Evolutionary conservation across 768 basidiomycete species (phyloP), one percentile per base, ranked within the genome.

Genomic region (Rhodotorula diobovata): DNA sequence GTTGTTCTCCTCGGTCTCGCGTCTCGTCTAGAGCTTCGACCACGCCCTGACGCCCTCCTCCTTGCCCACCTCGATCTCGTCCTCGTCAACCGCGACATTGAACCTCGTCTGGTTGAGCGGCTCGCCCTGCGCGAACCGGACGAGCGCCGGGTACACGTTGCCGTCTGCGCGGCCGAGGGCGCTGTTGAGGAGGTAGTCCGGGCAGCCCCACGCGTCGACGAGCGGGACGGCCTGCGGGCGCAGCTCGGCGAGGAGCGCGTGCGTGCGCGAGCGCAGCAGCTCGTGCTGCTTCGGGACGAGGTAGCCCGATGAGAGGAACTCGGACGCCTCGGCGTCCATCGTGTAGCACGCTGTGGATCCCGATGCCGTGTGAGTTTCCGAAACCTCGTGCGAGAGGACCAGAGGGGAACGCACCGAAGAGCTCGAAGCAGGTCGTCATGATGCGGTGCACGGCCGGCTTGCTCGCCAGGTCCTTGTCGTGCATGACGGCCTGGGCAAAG

Each of bases 141-240:
- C 67, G 21, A 73, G 63, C 20, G 63, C 45, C 15, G 55, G 51
- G 66, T 76, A 76, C 39, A 70, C 67, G 54, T 69, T 58, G 55
- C 68, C 74, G 56, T 72, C 71, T 18, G 46, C 58, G 12, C 77
- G 61, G 30, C 68, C 70, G 25, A 73, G 59, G 18, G 68, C 74
- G 23, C 67, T 69, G 67, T 72, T 69, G 56, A 75, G 68, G 15
- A 66, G 62, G 64, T 61, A 78, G 58, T 78, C 77, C n/a, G 70
- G 68, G 16, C 74, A 35, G 23, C 66, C 70, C 63, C 68, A 75
- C 3, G 72, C 63, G 72, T 78, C 77, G 58, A 76, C 77, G 58
- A 78, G 73, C 35, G 69, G 58, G 54, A 78, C 76, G 7, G 77
- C 76, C 39, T 78, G 74, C 15, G 77, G 77, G 23, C 77, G 61